Evolutionary conservation across 2,329 filamentous ascomycete genomes (phyloP).

Genomic region (Aspergillus nomiae): DNA sequence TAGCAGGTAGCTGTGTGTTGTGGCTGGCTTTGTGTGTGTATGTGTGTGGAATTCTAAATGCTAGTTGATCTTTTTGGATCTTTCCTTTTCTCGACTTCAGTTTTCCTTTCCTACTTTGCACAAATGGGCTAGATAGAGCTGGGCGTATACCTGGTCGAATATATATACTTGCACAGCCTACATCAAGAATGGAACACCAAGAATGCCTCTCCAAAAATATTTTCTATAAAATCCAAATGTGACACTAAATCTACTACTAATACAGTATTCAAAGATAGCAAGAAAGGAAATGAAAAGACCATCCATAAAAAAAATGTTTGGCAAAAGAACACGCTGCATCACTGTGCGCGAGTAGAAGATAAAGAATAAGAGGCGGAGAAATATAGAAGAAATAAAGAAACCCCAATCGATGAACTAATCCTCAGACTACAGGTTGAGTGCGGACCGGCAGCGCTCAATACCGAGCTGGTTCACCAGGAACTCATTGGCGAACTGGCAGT

Average conservation of each 20-base stretch:
- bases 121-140: no score
- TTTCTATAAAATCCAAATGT: not conserved
- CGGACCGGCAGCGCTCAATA: conserved; percentile 15
- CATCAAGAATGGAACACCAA: not conserved
- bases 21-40: no score
- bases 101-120: no score
- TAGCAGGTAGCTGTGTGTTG: no score
- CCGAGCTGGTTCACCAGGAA: conserved; percentile 20
- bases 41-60: no score
- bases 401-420: not conserved
- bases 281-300: not conserved
- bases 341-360: not conserved
- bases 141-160: not conserved
- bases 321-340: not conserved
- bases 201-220: not conserved
- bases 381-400: no score
- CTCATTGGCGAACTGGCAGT: conserved; percentile 24
- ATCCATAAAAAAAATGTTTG: not conserved
- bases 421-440: not conserved
- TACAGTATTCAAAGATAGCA: not conserved
- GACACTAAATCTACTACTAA: not conserved
- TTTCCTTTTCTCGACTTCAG: no score
- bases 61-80: no score
- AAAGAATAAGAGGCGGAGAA: not conserved
- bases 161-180: not conserved